These are phyloP conservation scores for Leucocoprinus sp. DNA, from an alignment of 768 basidiomycete genomes.

Conservation along the genomic window DNA sequence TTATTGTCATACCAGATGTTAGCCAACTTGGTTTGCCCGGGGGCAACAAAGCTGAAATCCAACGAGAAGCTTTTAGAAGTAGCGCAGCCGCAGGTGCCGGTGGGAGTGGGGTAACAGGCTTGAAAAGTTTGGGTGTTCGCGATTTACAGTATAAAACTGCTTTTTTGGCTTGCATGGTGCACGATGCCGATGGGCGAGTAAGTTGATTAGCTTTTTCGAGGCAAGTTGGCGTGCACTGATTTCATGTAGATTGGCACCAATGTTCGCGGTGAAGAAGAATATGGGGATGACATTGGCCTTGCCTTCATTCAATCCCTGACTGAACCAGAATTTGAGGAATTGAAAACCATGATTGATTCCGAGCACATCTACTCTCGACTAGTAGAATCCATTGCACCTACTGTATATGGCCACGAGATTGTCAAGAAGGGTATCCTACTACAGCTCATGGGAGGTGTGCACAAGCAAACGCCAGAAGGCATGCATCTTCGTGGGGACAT, in stretches of 20 bases:
- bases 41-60: conserved; percentile 84
- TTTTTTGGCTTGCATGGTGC: conserved; percentile 96
- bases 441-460: conserved; percentile 97
- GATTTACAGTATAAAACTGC: conserved; percentile 98
- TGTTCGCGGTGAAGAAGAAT: conserved; percentile 82
- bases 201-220: conserved; percentile 22
- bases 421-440: conserved; percentile 96
- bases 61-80: conserved; percentile 71
- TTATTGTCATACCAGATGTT: conserved; percentile 98
- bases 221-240: too few relatives aligned
- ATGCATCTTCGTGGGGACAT: conserved; percentile 98
- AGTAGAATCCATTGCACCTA: conserved; percentile 93
- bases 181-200: conserved; percentile 83
- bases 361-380: conserved; percentile 93
- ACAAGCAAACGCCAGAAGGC: conserved; percentile 92
- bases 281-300: conserved; percentile 68
- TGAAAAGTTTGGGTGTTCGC: conserved; percentile 90
- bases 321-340: conserved; percentile 90
- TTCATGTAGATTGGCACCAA: conserved; percentile 66
- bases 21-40: conserved; percentile 93
- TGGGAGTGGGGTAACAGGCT: conserved; percentile 80
- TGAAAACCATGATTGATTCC: conserved; percentile 88
- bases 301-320: conserved; percentile 87
- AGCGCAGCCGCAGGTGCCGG: conserved; percentile 57
- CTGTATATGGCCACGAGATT: conserved; percentile 97